Evolutionary conservation across 352 stramenopile genomes (phyloP), one percentile per base, ranked within the genome.

Genomic region (Plasmopara viticola): DNA sequence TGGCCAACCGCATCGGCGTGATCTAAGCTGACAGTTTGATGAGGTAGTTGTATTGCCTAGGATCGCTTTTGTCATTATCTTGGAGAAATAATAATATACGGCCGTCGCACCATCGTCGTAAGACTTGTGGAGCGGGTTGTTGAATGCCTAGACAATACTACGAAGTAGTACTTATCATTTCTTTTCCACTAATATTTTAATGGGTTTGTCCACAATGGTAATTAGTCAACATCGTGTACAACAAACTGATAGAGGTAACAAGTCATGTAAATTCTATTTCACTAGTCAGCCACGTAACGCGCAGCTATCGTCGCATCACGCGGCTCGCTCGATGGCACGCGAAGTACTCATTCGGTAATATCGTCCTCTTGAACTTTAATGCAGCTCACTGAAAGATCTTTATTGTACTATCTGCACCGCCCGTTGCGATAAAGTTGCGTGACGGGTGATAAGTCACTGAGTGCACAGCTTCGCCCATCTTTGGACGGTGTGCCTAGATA

Each of bases 1-100:
- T 99, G 74, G 97, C 97, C 58, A 99, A 99, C 90, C 93, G 95
- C 76, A 98, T 99, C 80, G 97, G 97, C 76, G 97, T 99, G 64
- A 99, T 99, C 88, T 99, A 99, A 98, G 70, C 62, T 58, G 17
- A 58, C 46, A 48, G 37, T 39, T 39, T 57, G 15, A 54, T 37
- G 54, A 59, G 44, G 20, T 59, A 53, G 48, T 49, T 68, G 56
- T 56, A 57, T 33, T 30, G 38, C 13, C 13, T 46, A 42, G 60
- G 78, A 74, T n/a, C 54, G 68, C 56, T 82, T 76, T 62, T 84
- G 73, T 68, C 67, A 84, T 68, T 64, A 84, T 84, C 72, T 78
- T 80, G 48, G 65, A 60, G 54, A 64, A 64, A 70, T 61, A 68
- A 58, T n/a, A 65, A 64, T 71, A 65, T 51, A 62, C 6, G 43